phyloP scores from a whole-genome alignment of 768 basidiomycete species.

The Tricholoma hemisulphureum region DNA sequence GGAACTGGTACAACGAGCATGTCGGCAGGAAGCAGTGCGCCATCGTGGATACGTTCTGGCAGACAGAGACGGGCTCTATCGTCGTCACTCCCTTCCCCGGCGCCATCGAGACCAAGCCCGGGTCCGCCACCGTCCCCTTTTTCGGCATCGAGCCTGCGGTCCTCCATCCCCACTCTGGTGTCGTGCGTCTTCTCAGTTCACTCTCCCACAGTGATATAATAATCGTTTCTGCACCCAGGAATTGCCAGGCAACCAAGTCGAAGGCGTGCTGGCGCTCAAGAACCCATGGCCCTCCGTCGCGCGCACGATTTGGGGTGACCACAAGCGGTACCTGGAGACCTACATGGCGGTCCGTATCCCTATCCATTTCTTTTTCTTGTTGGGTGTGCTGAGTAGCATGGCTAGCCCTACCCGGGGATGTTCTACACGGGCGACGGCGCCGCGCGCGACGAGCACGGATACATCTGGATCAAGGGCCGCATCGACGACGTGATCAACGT shows the following conservation, averaged over 20 bases:
- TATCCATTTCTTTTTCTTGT: not conserved
- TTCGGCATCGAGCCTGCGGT: conserved; percentile 90
- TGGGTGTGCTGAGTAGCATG: not conserved
- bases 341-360: conserved; percentile 44
- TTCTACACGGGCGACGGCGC: conserved; percentile 99
- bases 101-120: conserved; percentile 93
- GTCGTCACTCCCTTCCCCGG: conserved; percentile 95
- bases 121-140: conserved; percentile 96
- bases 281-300: conserved; percentile 96
- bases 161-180: conserved; percentile 79
- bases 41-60: conserved; percentile 95
- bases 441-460: conserved; percentile 89
- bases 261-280: conserved; percentile 86
- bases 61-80: conserved; percentile 98
- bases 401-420: conserved; percentile 75
- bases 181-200: conserved; percentile 34
- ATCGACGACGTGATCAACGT: conserved; percentile 99
- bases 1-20: conserved; percentile 98
- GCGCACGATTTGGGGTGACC: conserved; percentile 87
- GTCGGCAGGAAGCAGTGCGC: conserved; percentile 88
- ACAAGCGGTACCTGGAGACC: conserved; percentile 69
- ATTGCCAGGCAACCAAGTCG: conserved; percentile 77
- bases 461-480: conserved; percentile 98
- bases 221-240: conserved; percentile 30
- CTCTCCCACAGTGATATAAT: not conserved